These are phyloP conservation scores for Kazachstania africana DNA, from an alignment of 805 yeast genomes.

Conservation along the genomic window DNA sequence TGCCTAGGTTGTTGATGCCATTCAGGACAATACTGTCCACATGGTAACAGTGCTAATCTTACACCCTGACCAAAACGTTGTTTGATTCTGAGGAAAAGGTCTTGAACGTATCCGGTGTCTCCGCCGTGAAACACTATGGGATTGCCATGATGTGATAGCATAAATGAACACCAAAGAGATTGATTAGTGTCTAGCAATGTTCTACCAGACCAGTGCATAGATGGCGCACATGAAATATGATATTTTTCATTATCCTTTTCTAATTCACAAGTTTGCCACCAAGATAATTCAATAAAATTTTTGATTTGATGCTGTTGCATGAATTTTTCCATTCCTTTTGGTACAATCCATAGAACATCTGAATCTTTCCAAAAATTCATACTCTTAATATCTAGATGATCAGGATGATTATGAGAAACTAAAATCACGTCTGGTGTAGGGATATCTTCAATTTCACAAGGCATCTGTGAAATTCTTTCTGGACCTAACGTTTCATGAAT, in stretches of 20 bases:
- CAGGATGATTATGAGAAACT: constrained; percentile 93
- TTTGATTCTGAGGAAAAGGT: constrained; percentile 56
- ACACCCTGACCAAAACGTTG: constrained; percentile 48
- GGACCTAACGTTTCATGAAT: constrained; percentile 65
- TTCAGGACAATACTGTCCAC: constrained; percentile 90
- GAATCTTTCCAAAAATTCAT: constrained; percentile 28
- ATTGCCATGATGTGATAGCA: constrained; percentile 52
- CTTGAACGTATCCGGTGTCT: constrained; percentile 82
- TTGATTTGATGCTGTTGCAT: constrained; percentile 48
- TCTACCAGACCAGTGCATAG: constrained; percentile 96
- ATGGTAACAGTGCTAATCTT: constrained; percentile 66
- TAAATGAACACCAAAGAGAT: constrained; percentile 82
- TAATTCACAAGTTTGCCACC: constrained; percentile 73
- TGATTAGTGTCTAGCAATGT: constrained; percentile 66
- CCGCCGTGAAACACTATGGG: constrained; percentile 87
- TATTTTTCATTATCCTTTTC: constrained; percentile 36
- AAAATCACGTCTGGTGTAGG: constrained; percentile 61
- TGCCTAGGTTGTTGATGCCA: constrained; percentile 93
- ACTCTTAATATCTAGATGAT: constrained; percentile 67
- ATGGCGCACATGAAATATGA: constrained; percentile 81
- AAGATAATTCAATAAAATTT: constrained; percentile 65
- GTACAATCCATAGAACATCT: constrained; percentile 69
- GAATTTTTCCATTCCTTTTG: constrained; percentile 57
- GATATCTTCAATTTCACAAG: constrained; percentile 51
- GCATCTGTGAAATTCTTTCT: constrained; percentile 67